A percentile compares a stretch with the other conserved stretches of the same genome.
These are phyloP conservation scores for Lophiotrema nucula DNA, from an alignment of 495 filamentous ascomycete species.

Conservation along the genomic window DNA sequence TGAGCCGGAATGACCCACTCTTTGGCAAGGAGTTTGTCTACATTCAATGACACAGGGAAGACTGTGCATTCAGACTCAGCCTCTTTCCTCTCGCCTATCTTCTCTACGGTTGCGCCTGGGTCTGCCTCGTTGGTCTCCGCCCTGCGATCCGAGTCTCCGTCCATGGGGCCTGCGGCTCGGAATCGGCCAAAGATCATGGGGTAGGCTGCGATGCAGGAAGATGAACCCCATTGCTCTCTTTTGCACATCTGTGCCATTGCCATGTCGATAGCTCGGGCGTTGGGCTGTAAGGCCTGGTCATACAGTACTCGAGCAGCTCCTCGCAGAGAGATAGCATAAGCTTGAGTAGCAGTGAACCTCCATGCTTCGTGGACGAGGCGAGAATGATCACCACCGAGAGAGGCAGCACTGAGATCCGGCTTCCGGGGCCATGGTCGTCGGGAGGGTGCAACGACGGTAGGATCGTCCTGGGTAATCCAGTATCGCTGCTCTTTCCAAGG, in stretches of 20 bases:
- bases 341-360: slow-evolving; percentile 1
- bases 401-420: slow-evolving; percentile 7
- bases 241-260: slow-evolving; percentile 6
- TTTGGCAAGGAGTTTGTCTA: neutral
- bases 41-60: slow-evolving; percentile 12
- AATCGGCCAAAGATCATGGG: slow-evolving; percentile 19
- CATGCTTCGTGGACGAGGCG: slow-evolving; percentile 1
- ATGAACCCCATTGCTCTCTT: neutral
- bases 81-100: neutral
- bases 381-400: neutral
- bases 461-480: slow-evolving; percentile 19
- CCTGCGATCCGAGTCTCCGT: slow-evolving; percentile 14
- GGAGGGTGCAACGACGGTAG: slow-evolving; percentile 4
- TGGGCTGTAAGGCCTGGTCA: slow-evolving; percentile 12
- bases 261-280: slow-evolving; percentile 14
- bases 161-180: slow-evolving; percentile 4
- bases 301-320: slow-evolving; percentile 15
- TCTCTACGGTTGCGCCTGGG: neutral
- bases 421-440: slow-evolving; percentile 9
- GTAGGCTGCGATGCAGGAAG: slow-evolving; percentile 16
- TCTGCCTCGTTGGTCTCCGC: neutral
- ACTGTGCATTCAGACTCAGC: slow-evolving; percentile 14
- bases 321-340: slow-evolving; percentile 12
- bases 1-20: slow-evolving; percentile 9
- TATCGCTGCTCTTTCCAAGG: slow-evolving; percentile 6